Evolutionary conservation across 208 protist genomes (phyloP), one percentile per base, ranked within the genome.

Genomic region (Crithidia sp.): DNA sequence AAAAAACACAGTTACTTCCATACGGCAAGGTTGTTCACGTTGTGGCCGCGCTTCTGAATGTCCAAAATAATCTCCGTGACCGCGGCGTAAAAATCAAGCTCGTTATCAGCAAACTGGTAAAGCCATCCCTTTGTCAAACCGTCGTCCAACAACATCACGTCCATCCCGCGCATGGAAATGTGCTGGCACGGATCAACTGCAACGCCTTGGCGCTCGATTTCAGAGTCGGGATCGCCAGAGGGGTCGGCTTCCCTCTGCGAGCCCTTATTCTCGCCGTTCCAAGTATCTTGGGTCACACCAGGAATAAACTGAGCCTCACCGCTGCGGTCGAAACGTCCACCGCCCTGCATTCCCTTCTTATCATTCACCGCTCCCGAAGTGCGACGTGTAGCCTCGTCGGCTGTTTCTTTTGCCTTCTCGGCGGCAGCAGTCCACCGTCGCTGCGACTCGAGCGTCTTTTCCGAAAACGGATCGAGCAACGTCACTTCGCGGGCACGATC

Each of bases 71-170:
- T 67, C 8, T 86, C 77, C 14, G 85, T 82, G 41, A 95, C 84
- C 4, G 83, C 76, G 5, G 77, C 72, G 56, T 93, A 93, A 52
- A 93, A 95, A 16, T 85, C 76, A 45, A 93, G 77, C 69, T 94
- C 86, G 62, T 95, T 90, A 7, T 83, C 83, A 39, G 43, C 60
- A 53, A 82, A 77, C 54, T 71, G 73, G 58, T 82, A 62, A 28
- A 95, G 64, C 87, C 90, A 97, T 10, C 90, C 90, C 36, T 77
- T 77, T 16, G 86, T 84, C 7, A 95, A 71, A 5, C 81, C 86
- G 52, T 97, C 92, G 47, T 97, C 89, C 13, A 97, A 67, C 5
- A 97, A 79, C 83, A 91, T 87, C 73, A 97, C 82, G 41, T 97
- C 92, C 16, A 94, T 80, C 8, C 79, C 92, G 7, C 84, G 81